These are phyloP conservation scores for Alternaria brassicae DNA, from an alignment of 2,329 filamentous ascomycete species.

Conservation along the genomic window DNA sequence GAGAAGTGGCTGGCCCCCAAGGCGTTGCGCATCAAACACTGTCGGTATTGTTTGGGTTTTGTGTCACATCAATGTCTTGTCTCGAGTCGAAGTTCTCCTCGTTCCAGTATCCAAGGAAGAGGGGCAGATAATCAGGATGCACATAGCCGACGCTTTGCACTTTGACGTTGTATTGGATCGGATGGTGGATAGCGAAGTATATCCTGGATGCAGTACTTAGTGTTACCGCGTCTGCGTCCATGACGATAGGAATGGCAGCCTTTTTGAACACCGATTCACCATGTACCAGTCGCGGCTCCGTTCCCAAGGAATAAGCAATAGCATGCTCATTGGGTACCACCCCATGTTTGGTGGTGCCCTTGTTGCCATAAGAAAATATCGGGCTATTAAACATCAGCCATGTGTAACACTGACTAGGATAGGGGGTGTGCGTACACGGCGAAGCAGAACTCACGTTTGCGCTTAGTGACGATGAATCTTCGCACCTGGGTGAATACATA, in stretches of 20 bases:
- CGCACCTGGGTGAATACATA: slow-evolving; percentile 19
- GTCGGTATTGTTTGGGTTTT: background rate
- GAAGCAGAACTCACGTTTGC: slow-evolving; percentile 19
- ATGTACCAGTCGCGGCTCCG: background rate
- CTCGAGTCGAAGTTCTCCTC: background rate
- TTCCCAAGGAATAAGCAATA: slow-evolving; percentile 3
- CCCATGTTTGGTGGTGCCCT: background rate
- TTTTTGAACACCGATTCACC: background rate
- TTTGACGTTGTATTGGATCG: slow-evolving; percentile 9
- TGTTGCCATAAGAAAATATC: background rate
- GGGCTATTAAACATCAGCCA: background rate
- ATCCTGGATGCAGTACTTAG: background rate
- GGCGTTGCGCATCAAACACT: background rate
- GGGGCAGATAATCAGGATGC: background rate
- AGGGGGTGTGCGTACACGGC: slow-evolving; percentile 7
- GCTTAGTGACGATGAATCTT: slow-evolving; percentile 20
- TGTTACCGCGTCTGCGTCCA: background rate
- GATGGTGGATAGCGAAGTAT: slow-evolving; percentile 12
- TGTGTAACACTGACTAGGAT: too few species aligned
- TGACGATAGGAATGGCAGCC: background rate
- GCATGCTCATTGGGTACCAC: slow-evolving; percentile 2
- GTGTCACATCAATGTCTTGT: background rate
- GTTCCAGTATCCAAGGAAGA: slow-evolving; percentile 6
- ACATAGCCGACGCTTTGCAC: background rate
- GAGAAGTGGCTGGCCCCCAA: background rate